Conservation (phyloP, 345 rosid genomes). For the Rhodamnia rubescens region DNA sequence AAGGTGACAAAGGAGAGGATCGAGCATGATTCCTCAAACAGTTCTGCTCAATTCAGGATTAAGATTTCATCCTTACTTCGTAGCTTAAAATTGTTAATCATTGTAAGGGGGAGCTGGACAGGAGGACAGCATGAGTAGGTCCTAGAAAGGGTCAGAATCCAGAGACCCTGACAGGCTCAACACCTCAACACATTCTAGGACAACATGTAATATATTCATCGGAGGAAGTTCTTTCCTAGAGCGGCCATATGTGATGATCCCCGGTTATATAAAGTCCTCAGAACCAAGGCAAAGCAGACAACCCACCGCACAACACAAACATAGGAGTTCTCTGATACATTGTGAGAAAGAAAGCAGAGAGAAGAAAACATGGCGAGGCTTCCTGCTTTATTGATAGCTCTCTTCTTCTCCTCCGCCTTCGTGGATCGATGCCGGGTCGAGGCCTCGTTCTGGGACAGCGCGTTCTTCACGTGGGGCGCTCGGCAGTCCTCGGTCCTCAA, state of each 20-base stretch:
- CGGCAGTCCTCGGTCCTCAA: background rate
- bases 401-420: background rate
- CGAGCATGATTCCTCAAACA: background rate
- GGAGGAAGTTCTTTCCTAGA: background rate
- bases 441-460: constrained; percentile 1
- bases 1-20: background rate
- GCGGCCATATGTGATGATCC: background rate
- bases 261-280: background rate
- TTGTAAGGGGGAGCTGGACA: background rate
- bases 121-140: background rate
- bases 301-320: background rate
- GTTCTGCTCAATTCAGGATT: background rate
- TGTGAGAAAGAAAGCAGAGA: background rate
- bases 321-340: background rate
- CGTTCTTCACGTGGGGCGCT: constrained; percentile 6
- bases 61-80: background rate
- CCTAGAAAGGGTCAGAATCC: background rate
- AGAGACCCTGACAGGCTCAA: background rate
- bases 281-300: background rate
- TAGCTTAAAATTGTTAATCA: background rate
- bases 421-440: background rate
- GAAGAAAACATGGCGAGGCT: background rate
- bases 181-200: background rate
- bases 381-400: background rate
- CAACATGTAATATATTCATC: background rate